phyloP scores from a whole-genome alignment of 2,329 filamentous ascomycete species.

The Claviceps sp. region DNA sequence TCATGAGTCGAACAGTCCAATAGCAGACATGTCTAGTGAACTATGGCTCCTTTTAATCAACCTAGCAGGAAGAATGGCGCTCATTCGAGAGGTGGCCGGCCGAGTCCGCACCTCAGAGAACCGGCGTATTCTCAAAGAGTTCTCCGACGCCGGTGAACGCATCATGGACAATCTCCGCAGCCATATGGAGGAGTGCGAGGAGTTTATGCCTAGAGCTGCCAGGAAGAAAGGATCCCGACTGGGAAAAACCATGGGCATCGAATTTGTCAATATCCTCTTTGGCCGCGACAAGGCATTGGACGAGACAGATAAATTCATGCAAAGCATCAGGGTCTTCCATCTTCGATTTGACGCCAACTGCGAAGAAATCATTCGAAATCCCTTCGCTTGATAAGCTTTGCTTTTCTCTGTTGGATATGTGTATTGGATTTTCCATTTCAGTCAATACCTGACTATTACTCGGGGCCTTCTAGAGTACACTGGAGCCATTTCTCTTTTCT shows the following conservation, averaged over 20 bases:
- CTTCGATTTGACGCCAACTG: slow-evolving; percentile 94
- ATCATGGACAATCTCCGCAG: slow-evolving; percentile 74
- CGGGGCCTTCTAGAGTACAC: background rate
- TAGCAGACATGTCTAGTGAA: slow-evolving; percentile 84
- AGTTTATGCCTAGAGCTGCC: slow-evolving; percentile 84
- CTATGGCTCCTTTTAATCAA: slow-evolving; percentile 93
- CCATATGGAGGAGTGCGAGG: slow-evolving; percentile 81
- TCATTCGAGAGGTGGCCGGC: slow-evolving; percentile 64
- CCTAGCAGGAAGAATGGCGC: slow-evolving; percentile 84
- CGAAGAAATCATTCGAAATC: slow-evolving; percentile 65
- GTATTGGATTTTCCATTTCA: background rate
- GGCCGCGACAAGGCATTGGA: slow-evolving; percentile 81
- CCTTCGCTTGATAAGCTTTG: slow-evolving; percentile 32
- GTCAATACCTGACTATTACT: background rate
- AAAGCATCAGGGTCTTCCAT: slow-evolving; percentile 74
- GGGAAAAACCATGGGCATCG: slow-evolving; percentile 81
- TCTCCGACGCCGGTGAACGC: slow-evolving; percentile 77
- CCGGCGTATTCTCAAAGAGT: slow-evolving; percentile 74
- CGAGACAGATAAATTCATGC: slow-evolving; percentile 87
- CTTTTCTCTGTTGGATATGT: background rate
- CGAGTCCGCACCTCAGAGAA: slow-evolving; percentile 62
- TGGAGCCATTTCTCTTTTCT: background rate
- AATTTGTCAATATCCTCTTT: slow-evolving; percentile 94
- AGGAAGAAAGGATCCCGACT: slow-evolving; percentile 57
- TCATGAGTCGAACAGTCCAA: slow-evolving; percentile 67